Evolutionary conservation across 2,329 filamentous ascomycete species (phyloP).

Genomic region (Hymenoscyphus infarciens): DNA sequence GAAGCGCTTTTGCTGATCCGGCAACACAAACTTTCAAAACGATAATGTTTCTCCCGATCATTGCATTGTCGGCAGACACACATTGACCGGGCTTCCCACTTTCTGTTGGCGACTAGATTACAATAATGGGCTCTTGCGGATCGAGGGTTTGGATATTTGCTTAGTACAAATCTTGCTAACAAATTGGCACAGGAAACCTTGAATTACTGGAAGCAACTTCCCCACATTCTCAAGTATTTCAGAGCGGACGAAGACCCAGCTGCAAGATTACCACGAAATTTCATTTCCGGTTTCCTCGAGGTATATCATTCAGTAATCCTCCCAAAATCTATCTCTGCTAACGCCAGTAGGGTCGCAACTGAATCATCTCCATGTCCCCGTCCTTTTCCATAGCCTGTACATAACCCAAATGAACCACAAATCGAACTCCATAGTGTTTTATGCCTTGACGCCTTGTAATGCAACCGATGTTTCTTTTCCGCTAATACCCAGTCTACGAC

Average conservation of each 20-base stretch:
- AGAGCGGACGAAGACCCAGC: conserved; percentile 78
- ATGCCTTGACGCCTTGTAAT: conserved; percentile 32
- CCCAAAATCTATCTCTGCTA: conserved; percentile 14
- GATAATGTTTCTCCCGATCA: too few relatives aligned
- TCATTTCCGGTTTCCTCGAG: conserved; percentile 94
- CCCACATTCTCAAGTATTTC: conserved; percentile 97
- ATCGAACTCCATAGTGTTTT: conserved; percentile 22
- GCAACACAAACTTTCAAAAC: too few relatives aligned
- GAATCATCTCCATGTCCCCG: conserved; percentile 19
- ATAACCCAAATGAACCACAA: conserved; percentile 32
- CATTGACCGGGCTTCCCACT: too few relatives aligned
- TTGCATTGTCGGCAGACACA: too few relatives aligned
- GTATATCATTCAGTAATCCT: conserved; percentile 37
- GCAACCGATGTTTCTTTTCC: conserved; percentile 16
- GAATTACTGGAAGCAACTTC: conserved; percentile 98
- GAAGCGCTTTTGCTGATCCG: too few relatives aligned
- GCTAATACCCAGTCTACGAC: not conserved
- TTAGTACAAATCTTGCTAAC: not conserved
- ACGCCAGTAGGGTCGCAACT: conserved; percentile 34
- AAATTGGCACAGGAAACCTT: conserved; percentile 72
- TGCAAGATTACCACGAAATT: conserved; percentile 75
- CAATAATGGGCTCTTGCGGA: too few relatives aligned
- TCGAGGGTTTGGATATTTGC: not conserved
- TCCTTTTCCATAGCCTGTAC: conserved; percentile 32
- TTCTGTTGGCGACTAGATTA: too few relatives aligned